Percentiles rank a stretch among this genome's conserved stretches.
Conservation (phyloP, 2,329 filamentous ascomycete species). For the Bipolaris zeicola region DNA sequence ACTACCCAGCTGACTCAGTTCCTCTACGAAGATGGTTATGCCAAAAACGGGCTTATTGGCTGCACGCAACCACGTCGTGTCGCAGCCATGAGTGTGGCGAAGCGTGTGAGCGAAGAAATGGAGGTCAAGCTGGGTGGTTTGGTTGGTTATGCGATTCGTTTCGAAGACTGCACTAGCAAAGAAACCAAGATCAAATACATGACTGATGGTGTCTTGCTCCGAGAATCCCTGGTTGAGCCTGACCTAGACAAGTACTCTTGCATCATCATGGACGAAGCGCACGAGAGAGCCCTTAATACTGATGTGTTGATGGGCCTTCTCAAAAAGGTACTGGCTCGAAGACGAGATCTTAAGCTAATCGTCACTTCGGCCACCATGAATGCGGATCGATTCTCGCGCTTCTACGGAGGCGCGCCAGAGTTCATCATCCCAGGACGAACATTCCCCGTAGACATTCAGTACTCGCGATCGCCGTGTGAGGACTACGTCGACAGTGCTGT, state of each 20-base stretch:
- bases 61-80: conserved; percentile 97
- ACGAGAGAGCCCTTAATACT: conserved; percentile 94
- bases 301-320: conserved; percentile 97
- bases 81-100: conserved; percentile 97
- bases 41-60: conserved; percentile 84
- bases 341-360: conserved; percentile 92
- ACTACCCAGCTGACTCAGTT: conserved; percentile 98
- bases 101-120: conserved; percentile 98
- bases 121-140: conserved; percentile 84
- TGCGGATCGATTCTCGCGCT: conserved; percentile 90
- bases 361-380: conserved; percentile 99
- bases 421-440: conserved; percentile 96
- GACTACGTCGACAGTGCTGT: conserved; percentile 98
- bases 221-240: conserved; percentile 89
- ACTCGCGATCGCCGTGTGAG: conserved; percentile 90
- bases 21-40: conserved; percentile 92
- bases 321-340: conserved; percentile 90
- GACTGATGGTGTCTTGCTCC: conserved; percentile 93
- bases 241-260: conserved; percentile 96
- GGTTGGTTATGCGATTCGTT: conserved; percentile 96
- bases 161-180: conserved; percentile 96
- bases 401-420: conserved; percentile 94
- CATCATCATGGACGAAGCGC: conserved; percentile 99
- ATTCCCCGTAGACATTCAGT: conserved; percentile 96
- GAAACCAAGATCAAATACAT: conserved; percentile 98